Evolutionary conservation across 1,284 basidiomycete species (phyloP).

Genomic region (Fomitopsis palustris): DNA sequence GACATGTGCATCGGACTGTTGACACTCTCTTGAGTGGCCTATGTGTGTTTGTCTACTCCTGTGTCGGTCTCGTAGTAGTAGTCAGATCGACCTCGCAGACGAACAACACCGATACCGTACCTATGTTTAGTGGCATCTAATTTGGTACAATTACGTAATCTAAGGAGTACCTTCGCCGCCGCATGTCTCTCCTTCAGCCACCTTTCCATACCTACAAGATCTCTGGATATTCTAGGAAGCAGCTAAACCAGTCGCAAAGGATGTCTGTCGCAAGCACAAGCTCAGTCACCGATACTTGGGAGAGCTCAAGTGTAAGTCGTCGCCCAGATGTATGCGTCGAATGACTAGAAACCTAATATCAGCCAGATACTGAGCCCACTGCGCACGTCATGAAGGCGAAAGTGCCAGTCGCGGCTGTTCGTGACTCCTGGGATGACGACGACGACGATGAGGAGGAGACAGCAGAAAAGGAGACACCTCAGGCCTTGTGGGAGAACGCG

Average conservation of each 20-base stretch:
- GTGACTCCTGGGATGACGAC: constrained; percentile 46
- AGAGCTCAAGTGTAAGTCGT: constrained; percentile 9
- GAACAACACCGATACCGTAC: no score
- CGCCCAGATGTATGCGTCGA: neutral
- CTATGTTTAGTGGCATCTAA: no score
- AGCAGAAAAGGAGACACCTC: constrained; percentile 27
- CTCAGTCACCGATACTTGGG: constrained; percentile 11
- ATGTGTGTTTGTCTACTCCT: no score
- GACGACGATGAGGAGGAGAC: constrained; percentile 25
- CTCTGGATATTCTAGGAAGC: no score
- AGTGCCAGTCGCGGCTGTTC: constrained; percentile 18
- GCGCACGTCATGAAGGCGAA: constrained; percentile 3
- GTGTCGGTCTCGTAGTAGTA: no score
- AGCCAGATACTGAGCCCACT: neutral
- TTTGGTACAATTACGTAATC: no score
- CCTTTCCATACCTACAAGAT: no score
- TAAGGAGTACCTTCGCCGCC: no score
- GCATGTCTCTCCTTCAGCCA: no score
- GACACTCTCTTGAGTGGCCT: no score
- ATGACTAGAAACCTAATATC: constrained; percentile 1
- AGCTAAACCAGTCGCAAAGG: neutral
- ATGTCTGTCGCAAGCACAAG: constrained; percentile 11
- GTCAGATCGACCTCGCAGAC: no score
- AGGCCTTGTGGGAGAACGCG: constrained; percentile 44
- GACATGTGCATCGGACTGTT: no score